Base-by-base conservation (phyloP, 208 protist genomes). In the Vickermania spadyakhi region DNA sequence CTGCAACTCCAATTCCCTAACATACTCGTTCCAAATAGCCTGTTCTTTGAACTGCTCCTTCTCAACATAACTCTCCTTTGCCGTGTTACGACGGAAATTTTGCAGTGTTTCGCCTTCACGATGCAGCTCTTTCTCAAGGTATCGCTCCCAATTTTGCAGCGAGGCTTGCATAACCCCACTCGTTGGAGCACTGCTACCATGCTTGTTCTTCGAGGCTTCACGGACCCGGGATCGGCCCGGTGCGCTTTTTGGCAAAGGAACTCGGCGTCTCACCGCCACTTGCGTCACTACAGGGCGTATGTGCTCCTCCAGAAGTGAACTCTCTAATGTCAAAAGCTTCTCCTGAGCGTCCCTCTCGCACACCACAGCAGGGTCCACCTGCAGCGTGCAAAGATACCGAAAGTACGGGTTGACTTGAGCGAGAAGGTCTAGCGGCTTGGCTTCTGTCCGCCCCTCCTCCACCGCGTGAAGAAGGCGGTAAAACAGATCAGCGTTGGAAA, bases 31-130 rank as follows among this genome's bases (percentile, higher is more conserved):
- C 81, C 74, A 86, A 59, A 79, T 68, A 21, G 81, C 82, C 14
- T 71, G 49, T 51, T 77, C 52, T 13, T 79, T 71, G 57, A 93
- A 93, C 4, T 42, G 53, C 49, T 71, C 31, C 68, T 89, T 79
- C 23, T 90, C 82, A 23, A 86, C 56, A 52, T 87, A 91, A 54
- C 79, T 90, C 3, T 54, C 50, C 62, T 86, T 78, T 0, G 71
- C 57, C 23, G 68, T 55, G 4, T 68, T 45, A 26, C 82, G 75
- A 5, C 86, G 69, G 63, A 89, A 93, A 56, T 54, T 81, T 41
- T 90, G 73, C 0, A 91, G 30, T 3, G 86, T 86, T 31, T 89
- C 81, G 1, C 86, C 86, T 31, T 93, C 86, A 7, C n/a, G 26
- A 11, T 62, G 56, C 30, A 93, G 71, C 58, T 77, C 54, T 0